Conservation (phyloP, 441 rosid genomes). For the Hura crepitans region DNA sequence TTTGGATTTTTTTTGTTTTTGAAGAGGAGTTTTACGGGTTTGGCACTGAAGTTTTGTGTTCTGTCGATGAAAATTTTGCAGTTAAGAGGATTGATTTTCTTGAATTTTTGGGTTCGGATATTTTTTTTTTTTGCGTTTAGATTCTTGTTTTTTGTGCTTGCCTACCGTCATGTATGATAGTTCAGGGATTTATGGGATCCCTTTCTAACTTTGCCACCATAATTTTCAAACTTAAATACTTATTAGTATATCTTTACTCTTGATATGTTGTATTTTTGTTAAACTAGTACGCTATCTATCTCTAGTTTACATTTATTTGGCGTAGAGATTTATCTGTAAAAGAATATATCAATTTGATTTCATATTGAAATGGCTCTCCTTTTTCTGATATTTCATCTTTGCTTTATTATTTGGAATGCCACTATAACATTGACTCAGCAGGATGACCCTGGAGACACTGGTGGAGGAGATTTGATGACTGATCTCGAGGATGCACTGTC, state of each 20-base stretch:
- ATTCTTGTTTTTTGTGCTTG: neutral
- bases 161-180: neutral
- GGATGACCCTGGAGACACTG: slow-evolving; percentile 37
- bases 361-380: neutral
- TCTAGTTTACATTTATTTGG: neutral
- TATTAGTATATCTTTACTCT: no score
- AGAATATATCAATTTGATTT: slow-evolving; percentile 3
- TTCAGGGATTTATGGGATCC: neutral
- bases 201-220: neutral
- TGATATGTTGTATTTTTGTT: no score
- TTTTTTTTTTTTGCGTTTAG: neutral
- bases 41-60: slow-evolving; percentile 6
- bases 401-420: slow-evolving; percentile 20
- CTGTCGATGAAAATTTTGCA: neutral
- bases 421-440: slow-evolving; percentile 28
- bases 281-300: neutral
- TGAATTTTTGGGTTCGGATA: neutral
- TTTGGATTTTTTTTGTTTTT: neutral
- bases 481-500: slow-evolving; percentile 78
- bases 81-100: neutral
- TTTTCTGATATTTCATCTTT: slow-evolving; percentile 12
- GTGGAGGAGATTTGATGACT: slow-evolving; percentile 58
- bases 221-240: neutral
- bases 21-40: neutral
- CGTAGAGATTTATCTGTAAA: neutral